Evolutionary conservation across 768 basidiomycete species (phyloP).

Genomic region (Paxillus rubicundulus): DNA sequence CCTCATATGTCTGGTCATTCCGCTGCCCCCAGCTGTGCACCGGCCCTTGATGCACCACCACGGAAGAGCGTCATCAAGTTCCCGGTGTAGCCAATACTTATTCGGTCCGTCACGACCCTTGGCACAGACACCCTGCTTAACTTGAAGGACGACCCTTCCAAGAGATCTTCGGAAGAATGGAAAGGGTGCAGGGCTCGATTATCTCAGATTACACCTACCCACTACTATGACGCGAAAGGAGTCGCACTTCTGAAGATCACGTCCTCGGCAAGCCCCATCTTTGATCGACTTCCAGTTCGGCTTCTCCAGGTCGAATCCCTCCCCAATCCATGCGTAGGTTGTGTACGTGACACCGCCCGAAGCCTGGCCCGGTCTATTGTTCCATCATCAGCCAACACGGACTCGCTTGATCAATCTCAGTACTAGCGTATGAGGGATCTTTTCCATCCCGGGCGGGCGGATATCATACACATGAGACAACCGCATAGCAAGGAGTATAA

Average conservation of each 20-base stretch:
- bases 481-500: conserved; percentile 32
- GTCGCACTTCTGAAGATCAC: conserved; percentile 7
- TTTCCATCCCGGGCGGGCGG: conserved; percentile 33
- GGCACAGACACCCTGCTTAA: neutral
- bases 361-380: conserved; percentile 48
- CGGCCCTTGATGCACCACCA: too few relatives aligned
- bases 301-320: conserved; percentile 47
- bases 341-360: conserved; percentile 47
- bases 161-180: conserved; percentile 22
- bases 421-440: conserved; percentile 44
- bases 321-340: conserved; percentile 47
- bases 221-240: conserved; percentile 3
- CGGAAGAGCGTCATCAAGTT: too few relatives aligned
- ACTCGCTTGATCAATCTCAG: conserved; percentile 52
- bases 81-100: neutral
- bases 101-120: neutral
- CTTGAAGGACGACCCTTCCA: conserved; percentile 2
- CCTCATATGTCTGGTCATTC: neutral
- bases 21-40: neutral
- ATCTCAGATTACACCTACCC: neutral
- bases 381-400: conserved; percentile 43
- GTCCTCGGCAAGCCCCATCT: conserved; percentile 1
- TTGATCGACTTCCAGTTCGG: conserved; percentile 35
- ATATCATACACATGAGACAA: conserved; percentile 53
- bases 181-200: conserved; percentile 11